Base-by-base conservation (phyloP, 1,284 basidiomycete genomes). In the Testicularia cyperi region DNA sequence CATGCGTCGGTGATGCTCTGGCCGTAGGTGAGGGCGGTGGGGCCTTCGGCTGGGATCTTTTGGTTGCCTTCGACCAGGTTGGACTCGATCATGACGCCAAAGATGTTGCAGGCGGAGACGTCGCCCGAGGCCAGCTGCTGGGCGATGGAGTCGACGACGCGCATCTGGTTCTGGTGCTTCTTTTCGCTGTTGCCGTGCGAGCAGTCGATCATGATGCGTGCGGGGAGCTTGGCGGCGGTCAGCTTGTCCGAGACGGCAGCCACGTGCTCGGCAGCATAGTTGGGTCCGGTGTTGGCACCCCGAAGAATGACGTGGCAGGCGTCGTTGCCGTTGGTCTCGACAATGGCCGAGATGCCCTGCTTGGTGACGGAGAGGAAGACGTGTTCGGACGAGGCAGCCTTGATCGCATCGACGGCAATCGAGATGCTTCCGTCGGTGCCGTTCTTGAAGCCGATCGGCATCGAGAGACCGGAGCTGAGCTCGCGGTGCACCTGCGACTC, bases 291-390 rank as follows among this genome's bases (percentile, higher is more conserved):
- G 53, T 76, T 75, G 32, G 74, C 65, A 20, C 74, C 74, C 9
- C 74, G 72, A 0, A 76, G 64, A 38, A 76, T 76, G 36, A 76
- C 66, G 39, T 76, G 74, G 61, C 74, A 76, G 7, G 64, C 54
- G 29, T 75, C 68, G 46, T 76, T 76, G n/a, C 74, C 74, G 32
- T 63, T 60, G 24, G 73, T 75, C 62, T 63, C 69, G 18, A 77
- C 74, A 32, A 77, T 77, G 25, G 75, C 76, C 2, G 69, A 69
- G 29, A 77, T 74, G 56, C 89, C 92, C 57, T 94, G 88, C 74
- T 90, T 88, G 39, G 92, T 96, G 58, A 99, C 92, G 72, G 92
- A 92, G 84, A 99, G 90, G 83, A 99, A 99, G 43, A 88, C 88
- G 79, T 98, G 94, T 15, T 91, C 88, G 77, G 91, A 87, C 6